Conservation (phyloP, 129 eudicot species). For the Flaveria sonorensis region DNA sequence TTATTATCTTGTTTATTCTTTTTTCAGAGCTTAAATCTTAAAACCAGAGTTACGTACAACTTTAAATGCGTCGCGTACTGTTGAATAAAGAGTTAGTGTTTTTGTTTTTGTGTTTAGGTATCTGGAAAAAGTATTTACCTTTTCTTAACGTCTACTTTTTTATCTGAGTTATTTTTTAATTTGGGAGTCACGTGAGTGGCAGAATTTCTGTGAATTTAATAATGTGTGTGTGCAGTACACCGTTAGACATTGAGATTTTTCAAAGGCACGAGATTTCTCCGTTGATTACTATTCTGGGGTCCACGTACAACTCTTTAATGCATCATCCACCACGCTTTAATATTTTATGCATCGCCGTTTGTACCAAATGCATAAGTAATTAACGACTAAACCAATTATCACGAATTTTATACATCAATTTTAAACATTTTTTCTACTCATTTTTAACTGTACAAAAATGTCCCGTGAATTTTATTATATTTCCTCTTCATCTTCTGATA, state of each 20-base stretch:
- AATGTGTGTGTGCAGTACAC: constrained; percentile 35
- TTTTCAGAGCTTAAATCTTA: neutral
- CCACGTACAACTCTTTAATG: constrained; percentile 25
- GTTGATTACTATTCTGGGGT: constrained; percentile 5
- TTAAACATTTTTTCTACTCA: no score
- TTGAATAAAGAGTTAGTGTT: fast-evolving
- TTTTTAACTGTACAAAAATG: no score
- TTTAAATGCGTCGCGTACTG: neutral
- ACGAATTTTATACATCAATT: no score
- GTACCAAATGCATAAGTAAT: neutral
- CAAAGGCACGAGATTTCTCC: constrained; percentile 38
- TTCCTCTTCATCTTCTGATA: no score
- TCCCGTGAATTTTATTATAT: no score
- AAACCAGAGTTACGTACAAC: constrained; percentile 1
- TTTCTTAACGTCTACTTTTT: constrained; percentile 43
- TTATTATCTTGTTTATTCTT: neutral
- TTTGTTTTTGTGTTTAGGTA: neutral
- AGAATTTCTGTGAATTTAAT: constrained; percentile 38
- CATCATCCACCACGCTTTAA: constrained; percentile 13
- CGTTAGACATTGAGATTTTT: constrained; percentile 35
- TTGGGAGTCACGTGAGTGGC: constrained; percentile 37
- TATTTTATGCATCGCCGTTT: neutral
- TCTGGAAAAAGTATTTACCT: constrained; percentile 18
- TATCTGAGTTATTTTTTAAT: constrained; percentile 8
- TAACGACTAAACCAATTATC: neutral